Evolutionary conservation across 2,329 filamentous ascomycete genomes (phyloP), one percentile per base, ranked within the genome.

Genomic region (Trichophyton verrucosum): DNA sequence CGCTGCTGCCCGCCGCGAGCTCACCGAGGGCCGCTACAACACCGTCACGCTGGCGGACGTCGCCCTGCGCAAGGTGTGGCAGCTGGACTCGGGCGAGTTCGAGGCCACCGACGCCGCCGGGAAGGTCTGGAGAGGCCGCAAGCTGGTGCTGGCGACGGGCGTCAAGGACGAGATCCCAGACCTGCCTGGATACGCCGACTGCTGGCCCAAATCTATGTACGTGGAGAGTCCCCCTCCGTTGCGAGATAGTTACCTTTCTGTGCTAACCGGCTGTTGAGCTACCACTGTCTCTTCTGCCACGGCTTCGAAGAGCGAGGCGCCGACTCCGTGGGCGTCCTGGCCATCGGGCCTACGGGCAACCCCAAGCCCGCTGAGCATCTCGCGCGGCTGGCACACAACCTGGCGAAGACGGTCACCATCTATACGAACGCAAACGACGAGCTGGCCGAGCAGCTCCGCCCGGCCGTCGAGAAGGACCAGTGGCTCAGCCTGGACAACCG

Each of bases 221-320:
- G 44, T 22, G 5, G 17, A 63, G 58, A 70, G n/a, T n/a, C 71
- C 38, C 20, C 40, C 22, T 33, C 22, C 8, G 4, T 7, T 47
- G 58, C 47, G 49, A 30, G 27, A 30, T 8, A 61, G n/a, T n/a
- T n/a, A n/a, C n/a, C 13, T 20, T 49, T 58, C 17, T 8, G 17
- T 49, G 11, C 40, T 49, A 40, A 56, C 51, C 13, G 15, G 38
- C 33, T 11, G n/a, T 33, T 36, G 8, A 78, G 77, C 51, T 84
- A 81, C 64, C 81, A 84, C 65, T 85, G 82, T 64, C 75, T 85
- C 1, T 83, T 80, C 65, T 85, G 82, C 68, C 77, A 84, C 64
- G 82, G 82, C 3, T 85, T 76, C 67, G 82, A 86, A 63, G 80
- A 84, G 58, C 74, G 78, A 13, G 80, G 79, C 1, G 68, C 70